Evolutionary conservation across 2,329 filamentous ascomycete genomes (phyloP), one percentile per base, ranked within the genome.

Genomic region (Tolypocladium inflatum): DNA sequence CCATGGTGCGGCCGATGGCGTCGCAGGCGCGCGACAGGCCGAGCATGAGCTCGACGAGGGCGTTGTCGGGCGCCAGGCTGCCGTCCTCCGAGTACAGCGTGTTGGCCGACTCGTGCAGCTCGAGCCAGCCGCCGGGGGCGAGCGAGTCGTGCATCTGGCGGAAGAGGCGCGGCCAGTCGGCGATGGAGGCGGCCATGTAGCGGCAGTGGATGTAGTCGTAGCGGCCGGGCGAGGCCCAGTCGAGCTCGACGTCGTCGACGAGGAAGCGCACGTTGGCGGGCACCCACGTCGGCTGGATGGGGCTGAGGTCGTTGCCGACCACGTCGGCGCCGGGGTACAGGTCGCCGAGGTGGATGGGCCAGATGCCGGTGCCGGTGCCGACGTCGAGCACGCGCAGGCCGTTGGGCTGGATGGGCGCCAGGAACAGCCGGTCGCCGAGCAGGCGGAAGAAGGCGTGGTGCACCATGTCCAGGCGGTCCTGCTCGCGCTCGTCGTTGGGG

Each of bases 391-490:
- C 38, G 54, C 56, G 30, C 60, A 78, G 38, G 66, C 60, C 68
- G 61, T 73, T 64, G 0, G 70, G 70, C 0, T 69, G 53, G 2
- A 78, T 67, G 1, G 74, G 74, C 0, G 74, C 70, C 1, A 69
- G 60, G 55, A 70, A 82, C 64, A 50, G 68, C 69, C 33, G 72
- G 4, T 73, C 74, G 23, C 73, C 67, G 39, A 78, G 72, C 45
- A 50, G n/a, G 76, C 64, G 41, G 78, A 57, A 53, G 74, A 78
- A 77, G 62, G 83, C 74, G 60, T 81, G 76, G 66, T 83, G 80
- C 58, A 79, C 76, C 62, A 80, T 69, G 61, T 84, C 80, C 13
- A 83, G 70, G 9, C 80, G 77, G 59, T 82, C 77, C 51, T 80
- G 71, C 65, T 84, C 81, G 57, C 57, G 54, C 54, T 65, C 62